Evolutionary conservation across 2,329 filamentous ascomycete genomes (phyloP), one percentile per base, ranked within the genome.

Genomic region (Aspergillus phoenicis): DNA sequence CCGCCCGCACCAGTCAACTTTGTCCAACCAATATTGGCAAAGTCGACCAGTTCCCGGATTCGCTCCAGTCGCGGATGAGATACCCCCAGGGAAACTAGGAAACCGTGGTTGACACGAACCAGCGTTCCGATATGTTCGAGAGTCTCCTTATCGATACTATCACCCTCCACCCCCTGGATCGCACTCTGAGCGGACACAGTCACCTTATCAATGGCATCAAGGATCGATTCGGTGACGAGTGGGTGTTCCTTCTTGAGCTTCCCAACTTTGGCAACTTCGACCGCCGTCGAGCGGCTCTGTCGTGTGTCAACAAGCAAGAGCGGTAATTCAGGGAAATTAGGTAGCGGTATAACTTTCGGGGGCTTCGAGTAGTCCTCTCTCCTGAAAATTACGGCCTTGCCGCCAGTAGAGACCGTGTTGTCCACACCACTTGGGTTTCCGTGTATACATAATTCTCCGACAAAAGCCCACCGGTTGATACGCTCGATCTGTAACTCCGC

Each of bases 401-500:
- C 95, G 70, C 96, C 91, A 11, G 93, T 91, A 11, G 94, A 85
- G 28, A 99, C 94, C 2, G 95, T 99, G 77, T 99, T 99, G 78
- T 99, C 95, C 47, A 99, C 91, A 0, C 95, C 95, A 0, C 92
- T 97, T 0, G 95, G 95, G 72, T 96, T 98, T 39, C 94, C 95
- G 73, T 99, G 95, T 64, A 98, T 97, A 78, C 93, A 95, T 87
- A 98, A 90, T 76, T 99, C 95, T 24, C 90, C 90, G 0, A 99
- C 95, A 76, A 97, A 98, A 0, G 95, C 93, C 95, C 96, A 99
- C 63, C 91, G 86, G 77, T 99, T 99, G 79, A 99, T 97, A 65
- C 94, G 88, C 79, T 98, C 93, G 30, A 98, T 85, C 74, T 99
- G 94, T 47, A 93, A 78, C 62, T 91, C 88, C n/a, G 91, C 91